phyloP scores from a whole-genome alignment of 2,329 filamentous ascomycete species.

The Diaporthe ampelina region DNA sequence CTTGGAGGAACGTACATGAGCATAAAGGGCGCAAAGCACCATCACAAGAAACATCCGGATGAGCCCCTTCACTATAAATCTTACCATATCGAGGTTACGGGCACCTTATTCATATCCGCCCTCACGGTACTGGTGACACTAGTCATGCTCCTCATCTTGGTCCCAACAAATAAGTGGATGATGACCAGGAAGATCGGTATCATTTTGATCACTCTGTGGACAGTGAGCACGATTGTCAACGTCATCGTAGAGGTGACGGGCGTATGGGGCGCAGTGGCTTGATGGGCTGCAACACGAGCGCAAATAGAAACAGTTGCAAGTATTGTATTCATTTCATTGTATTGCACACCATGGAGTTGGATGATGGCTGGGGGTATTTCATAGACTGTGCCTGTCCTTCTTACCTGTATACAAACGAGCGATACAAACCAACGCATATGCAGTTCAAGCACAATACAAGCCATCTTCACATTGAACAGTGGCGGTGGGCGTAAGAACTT shows the following conservation, averaged over 20 bases:
- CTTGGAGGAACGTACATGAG: constrained; percentile 92
- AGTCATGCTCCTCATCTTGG: constrained; percentile 80
- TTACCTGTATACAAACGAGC: not conserved
- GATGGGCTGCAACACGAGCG: not conserved
- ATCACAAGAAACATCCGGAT: constrained; percentile 76
- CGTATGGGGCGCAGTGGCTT: constrained; percentile 56
- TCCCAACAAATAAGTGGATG: constrained; percentile 89
- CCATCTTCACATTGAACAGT: not conserved
- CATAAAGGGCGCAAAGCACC: constrained; percentile 75
- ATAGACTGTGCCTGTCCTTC: constrained; percentile 16
- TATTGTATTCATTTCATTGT: not conserved
- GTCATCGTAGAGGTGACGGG: constrained; percentile 82
- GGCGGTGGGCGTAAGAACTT: no score
- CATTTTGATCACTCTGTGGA: constrained; percentile 85
- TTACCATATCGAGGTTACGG: constrained; percentile 87
- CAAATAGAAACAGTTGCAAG: not conserved
- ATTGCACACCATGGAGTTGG: not conserved
- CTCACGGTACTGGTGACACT: constrained; percentile 87
- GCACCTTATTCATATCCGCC: constrained; percentile 87
- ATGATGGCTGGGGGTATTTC: not conserved
- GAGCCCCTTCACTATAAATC: constrained; percentile 76
- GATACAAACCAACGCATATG: no score
- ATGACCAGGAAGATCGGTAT: constrained; percentile 88
- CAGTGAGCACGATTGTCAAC: constrained; percentile 83
- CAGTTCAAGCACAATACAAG: not conserved